Percentiles rank a stretch among this genome's conserved stretches.
Conservation (phyloP, 192 early-diverging fungal species). For the Coemansia sp. region DNA sequence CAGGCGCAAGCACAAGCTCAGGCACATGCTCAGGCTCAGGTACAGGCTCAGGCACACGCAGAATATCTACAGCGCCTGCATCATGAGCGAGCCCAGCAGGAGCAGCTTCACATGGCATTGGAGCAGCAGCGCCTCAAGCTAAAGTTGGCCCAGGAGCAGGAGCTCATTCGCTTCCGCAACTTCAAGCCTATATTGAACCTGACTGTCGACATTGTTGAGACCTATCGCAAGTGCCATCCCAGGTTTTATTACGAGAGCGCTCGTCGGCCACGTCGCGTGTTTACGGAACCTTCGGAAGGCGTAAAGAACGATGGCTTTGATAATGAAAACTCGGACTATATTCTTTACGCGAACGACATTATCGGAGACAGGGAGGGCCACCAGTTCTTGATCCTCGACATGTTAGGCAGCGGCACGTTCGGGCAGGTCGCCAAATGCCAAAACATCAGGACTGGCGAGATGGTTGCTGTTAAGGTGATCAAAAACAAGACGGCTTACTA, state of each 20-base stretch:
- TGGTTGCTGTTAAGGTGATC: conserved; percentile 95
- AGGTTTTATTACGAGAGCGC: conserved; percentile 76
- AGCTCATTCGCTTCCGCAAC: conserved; percentile 38
- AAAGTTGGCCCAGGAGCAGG: conserved; percentile 38
- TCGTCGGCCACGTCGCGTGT: conserved; percentile 81
- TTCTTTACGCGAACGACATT: conserved; percentile 95
- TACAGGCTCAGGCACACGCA: conserved; percentile 30
- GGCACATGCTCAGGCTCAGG: conserved; percentile 18
- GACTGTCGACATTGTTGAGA: conserved; percentile 65
- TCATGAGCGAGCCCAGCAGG: conserved; percentile 23
- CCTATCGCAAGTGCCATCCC: conserved; percentile 77
- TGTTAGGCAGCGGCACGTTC: conserved; percentile 96
- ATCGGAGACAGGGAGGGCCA: conserved; percentile 88
- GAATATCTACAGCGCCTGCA: conserved; percentile 36
- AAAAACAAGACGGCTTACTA: conserved; percentile 98
- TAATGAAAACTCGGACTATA: conserved; percentile 95
- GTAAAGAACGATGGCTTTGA: conserved; percentile 89
- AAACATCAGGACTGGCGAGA: conserved; percentile 87
- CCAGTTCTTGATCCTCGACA: conserved; percentile 91
- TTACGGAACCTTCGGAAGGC: conserved; percentile 93
- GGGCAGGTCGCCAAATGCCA: conserved; percentile 97
- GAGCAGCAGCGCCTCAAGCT: conserved; percentile 39
- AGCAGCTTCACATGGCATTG: conserved; percentile 25
- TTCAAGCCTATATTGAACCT: conserved; percentile 57
- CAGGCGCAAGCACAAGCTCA: conserved; percentile 18